These are phyloP conservation scores for Umbelopsis sp. DNA, from an alignment of 192 early-diverging fungal species.

Conservation along the genomic window DNA sequence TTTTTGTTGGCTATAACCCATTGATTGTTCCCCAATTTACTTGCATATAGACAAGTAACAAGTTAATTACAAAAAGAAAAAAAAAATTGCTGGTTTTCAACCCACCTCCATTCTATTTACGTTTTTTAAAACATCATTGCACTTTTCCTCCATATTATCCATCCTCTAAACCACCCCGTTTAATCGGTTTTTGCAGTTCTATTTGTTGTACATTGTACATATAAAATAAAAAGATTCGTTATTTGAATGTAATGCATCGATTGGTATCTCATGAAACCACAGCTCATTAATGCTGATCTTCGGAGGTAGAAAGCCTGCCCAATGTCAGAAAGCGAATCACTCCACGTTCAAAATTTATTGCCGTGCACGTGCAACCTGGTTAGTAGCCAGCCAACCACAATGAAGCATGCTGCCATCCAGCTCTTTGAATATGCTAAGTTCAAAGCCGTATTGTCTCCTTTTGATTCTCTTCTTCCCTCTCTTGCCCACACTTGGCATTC, in stretches of 20 bases:
- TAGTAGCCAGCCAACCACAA: background rate
- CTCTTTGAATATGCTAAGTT: background rate
- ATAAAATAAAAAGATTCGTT: background rate
- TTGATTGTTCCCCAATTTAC: too few relatives aligned
- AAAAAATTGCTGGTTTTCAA: too few relatives aligned
- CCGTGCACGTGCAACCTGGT: background rate
- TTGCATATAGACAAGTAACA: too few relatives aligned
- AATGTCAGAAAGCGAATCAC: background rate
- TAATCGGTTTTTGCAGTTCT: background rate
- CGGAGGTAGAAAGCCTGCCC: background rate
- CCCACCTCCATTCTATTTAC: too few relatives aligned
- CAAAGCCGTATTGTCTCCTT: background rate
- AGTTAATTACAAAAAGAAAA: too few relatives aligned
- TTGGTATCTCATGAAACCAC: too few relatives aligned
- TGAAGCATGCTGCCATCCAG: background rate
- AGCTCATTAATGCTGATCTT: background rate
- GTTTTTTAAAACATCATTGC: too few relatives aligned
- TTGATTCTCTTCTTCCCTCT: background rate
- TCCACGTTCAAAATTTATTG: conserved; percentile 3
- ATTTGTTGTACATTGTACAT: conserved; percentile 21
- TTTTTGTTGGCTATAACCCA: too few relatives aligned
- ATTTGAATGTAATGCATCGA: too few relatives aligned
- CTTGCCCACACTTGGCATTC: background rate
- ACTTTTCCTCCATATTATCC: background rate
- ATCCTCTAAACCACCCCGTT: background rate